A percentile compares a stretch with the other conserved stretches of the same genome.
Evolutionary conservation across 1,284 basidiomycete genomes (phyloP).

Genomic region (Apiotrichum montevideense): DNA sequence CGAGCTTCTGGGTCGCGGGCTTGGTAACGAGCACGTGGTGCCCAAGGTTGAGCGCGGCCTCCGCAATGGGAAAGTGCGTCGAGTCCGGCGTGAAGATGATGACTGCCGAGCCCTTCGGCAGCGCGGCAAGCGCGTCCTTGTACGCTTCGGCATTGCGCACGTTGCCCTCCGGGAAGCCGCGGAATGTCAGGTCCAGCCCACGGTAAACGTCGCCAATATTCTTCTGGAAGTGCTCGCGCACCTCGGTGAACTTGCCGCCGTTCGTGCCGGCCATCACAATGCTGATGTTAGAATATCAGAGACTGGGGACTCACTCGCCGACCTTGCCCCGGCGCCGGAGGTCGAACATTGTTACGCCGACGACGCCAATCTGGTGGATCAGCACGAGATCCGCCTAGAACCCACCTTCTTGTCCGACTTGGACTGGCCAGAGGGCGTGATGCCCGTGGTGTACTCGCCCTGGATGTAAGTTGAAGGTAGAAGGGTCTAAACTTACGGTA

Average conservation of each 20-base stretch:
- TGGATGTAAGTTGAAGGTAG: constrained; percentile 18
- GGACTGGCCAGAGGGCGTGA: constrained; percentile 80
- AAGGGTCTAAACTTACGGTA: constrained; percentile 39
- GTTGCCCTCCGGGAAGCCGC: constrained; percentile 67
- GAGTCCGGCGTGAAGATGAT: constrained; percentile 55
- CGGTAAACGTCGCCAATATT: constrained; percentile 75
- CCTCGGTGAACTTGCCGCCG: constrained; percentile 62
- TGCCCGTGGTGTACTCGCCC: constrained; percentile 81
- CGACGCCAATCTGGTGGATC: constrained; percentile 58
- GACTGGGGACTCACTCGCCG: constrained; percentile 30
- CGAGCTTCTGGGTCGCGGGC: constrained; percentile 78
- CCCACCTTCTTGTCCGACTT: constrained; percentile 86
- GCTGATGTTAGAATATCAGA: constrained; percentile 10
- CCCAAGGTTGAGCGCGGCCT: constrained; percentile 74
- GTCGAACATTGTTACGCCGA: constrained; percentile 83
- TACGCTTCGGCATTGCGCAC: constrained; percentile 73
- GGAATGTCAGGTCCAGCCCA: constrained; percentile 73
- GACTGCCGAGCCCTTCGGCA: constrained; percentile 75
- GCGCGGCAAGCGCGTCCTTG: constrained; percentile 73
- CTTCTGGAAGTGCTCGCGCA: constrained; percentile 69
- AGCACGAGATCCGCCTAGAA: background rate
- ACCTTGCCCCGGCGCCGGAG: constrained; percentile 79
- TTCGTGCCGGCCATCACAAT: constrained; percentile 47
- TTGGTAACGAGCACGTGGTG: constrained; percentile 88
- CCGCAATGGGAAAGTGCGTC: constrained; percentile 78